Base-by-base conservation (phyloP, 805 yeast species). In the Candida glaebosa region DNA sequence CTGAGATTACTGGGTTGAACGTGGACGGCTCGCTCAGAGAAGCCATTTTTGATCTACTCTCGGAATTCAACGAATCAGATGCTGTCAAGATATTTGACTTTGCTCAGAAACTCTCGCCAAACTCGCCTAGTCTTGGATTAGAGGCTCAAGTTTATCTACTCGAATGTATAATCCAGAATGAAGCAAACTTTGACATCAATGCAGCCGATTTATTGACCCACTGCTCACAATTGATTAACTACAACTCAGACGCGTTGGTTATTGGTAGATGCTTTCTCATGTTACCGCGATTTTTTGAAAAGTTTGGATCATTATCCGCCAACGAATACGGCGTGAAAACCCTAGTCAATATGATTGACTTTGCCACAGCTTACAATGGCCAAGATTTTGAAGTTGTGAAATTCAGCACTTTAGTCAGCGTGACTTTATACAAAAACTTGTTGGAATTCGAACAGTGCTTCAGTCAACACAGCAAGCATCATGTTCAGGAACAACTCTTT, bases 1-100 rank as follows among this genome's bases (percentile, higher is more conserved):
- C 89, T 2, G 83, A 79, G 26, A 89, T 86, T 42, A 71, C 87
- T 2, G 96, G 88, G 1, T 69, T 89, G 24, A 64, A 82, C 0
- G 64, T 81, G 0, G 76, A 75, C 4, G 34, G 49, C 1, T 60
- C 74, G 2, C 75, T 82, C 1, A 74, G 98, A 40, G 84, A 81
- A 37, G 73, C 84, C 0, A 65, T 82, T 1, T 67, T 69, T 19
- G 87, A 82, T 20, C 73, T 78, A 25, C 48, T 86, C 4, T 61
- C 75, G 0, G 81, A 78, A 16, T 50, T 81, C 26, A 67, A 73
- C 28, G 64, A 61, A 4, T 35, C 38, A 0, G 81, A 78, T 47
- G 65, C 75, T 6, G 40, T 45, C 1, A 25, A 35, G 4, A 36
- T 63, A 41, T 61, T 61, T 18, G 18, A n/a, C 4, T 46, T 34